Conservation (phyloP, 495 filamentous ascomycete species). For the Xylaria grammica region DNA sequence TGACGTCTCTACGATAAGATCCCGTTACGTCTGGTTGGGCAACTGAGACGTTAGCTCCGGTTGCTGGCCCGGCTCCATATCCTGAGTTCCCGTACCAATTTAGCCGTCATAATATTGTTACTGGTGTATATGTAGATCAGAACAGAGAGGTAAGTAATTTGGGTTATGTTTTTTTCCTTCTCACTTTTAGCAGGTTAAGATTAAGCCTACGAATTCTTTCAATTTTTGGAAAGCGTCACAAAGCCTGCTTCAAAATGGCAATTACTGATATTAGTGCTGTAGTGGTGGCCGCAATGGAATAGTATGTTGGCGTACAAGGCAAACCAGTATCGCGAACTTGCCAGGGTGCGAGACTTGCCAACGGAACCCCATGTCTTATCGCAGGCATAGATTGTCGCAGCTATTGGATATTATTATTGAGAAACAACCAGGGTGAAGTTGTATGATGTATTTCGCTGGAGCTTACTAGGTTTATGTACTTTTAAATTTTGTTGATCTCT, state of each 20-base stretch:
- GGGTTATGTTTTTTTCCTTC: not conserved
- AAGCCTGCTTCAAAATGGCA: not conserved
- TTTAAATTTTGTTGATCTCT: too few species aligned
- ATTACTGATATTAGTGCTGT: not conserved
- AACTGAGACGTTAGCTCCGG: not conserved
- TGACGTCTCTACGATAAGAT: not conserved
- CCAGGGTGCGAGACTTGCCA: not conserved
- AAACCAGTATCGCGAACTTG: not conserved
- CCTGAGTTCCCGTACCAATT: not conserved
- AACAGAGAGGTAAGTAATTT: not conserved
- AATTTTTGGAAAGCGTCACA: not conserved
- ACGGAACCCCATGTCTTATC: not conserved
- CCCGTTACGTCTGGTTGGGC: not conserved
- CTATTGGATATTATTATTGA: too few species aligned
- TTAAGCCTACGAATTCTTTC: not conserved
- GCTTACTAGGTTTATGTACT: too few species aligned
- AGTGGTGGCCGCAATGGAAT: conserved; percentile 4
- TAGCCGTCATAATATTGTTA: not conserved
- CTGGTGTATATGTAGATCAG: not conserved
- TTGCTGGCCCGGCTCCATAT: not conserved
- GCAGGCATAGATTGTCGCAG: not conserved
- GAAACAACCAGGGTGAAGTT: too few species aligned
- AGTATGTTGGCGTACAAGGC: not conserved
- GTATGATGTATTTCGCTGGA: too few species aligned
- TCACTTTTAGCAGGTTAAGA: not conserved